Conservation (phyloP, 2,329 filamentous ascomycete genomes). For the Fonsecaea erecta region DNA sequence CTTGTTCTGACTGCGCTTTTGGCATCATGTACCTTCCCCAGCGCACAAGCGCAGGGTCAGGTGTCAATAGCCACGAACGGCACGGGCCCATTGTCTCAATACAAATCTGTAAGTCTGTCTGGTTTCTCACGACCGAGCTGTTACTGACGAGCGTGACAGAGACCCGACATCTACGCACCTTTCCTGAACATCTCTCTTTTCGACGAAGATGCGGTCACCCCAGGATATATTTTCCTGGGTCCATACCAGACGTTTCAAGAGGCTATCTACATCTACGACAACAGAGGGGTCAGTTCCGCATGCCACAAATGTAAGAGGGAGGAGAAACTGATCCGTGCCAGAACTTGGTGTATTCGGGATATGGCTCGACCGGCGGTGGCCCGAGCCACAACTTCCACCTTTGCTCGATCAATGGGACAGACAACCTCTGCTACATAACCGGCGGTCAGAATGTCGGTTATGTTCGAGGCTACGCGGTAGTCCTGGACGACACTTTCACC, state of each 20-base stretch:
- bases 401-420: constrained; percentile 53
- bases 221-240: constrained; percentile 58
- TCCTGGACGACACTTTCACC: constrained; percentile 51
- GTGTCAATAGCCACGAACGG: constrained; percentile 22
- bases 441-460: constrained; percentile 58
- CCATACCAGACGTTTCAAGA: constrained; percentile 57
- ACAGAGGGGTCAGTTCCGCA: constrained; percentile 47
- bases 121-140: neutral
- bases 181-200: constrained; percentile 43
- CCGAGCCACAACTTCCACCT: constrained; percentile 56
- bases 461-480: constrained; percentile 57
- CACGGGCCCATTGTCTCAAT: constrained; percentile 32
- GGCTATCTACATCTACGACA: constrained; percentile 59
- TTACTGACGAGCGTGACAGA: constrained; percentile 36
- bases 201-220: constrained; percentile 43
- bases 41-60: constrained; percentile 20
- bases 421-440: constrained; percentile 58
- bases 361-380: constrained; percentile 53
- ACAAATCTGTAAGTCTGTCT: constrained; percentile 28
- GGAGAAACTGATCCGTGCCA: constrained; percentile 30
- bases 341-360: constrained; percentile 58
- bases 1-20: constrained; percentile 5
- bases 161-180: constrained; percentile 49
- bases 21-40: constrained; percentile 9
- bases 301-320: neutral